Evolutionary conservation across 2,329 filamentous ascomycete species (phyloP).

Genomic region (Thielaviopsis populi): DNA sequence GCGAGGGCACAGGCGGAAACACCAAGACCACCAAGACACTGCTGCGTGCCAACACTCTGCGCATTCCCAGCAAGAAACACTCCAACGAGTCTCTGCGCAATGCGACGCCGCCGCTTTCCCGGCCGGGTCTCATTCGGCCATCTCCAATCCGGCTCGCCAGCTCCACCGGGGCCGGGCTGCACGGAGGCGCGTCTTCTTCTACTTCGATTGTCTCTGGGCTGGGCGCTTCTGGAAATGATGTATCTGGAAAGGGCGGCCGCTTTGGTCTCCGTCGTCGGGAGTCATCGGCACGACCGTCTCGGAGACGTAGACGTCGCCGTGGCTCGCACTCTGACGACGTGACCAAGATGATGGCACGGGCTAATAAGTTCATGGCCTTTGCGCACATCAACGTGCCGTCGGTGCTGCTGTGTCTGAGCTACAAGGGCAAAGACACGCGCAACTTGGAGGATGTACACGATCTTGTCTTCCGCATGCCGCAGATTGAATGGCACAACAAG

Average conservation of each 20-base stretch:
- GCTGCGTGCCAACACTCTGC: slow-evolving; percentile 30
- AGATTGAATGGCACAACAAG: slow-evolving; percentile 94
- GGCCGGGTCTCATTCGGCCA: slow-evolving; percentile 21
- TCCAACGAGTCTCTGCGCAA: slow-evolving; percentile 42
- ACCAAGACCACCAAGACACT: slow-evolving; percentile 21
- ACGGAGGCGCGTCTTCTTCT: slow-evolving; percentile 1
- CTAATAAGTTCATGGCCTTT: slow-evolving; percentile 94
- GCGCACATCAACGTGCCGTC: slow-evolving; percentile 90
- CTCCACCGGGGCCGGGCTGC: neutral
- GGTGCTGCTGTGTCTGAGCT: slow-evolving; percentile 87
- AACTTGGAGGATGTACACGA: slow-evolving; percentile 96
- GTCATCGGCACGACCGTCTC: slow-evolving; percentile 34
- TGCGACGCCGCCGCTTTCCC: slow-evolving; percentile 19
- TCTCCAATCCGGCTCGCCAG: neutral
- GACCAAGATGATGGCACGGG: slow-evolving; percentile 89
- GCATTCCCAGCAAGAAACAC: slow-evolving; percentile 32
- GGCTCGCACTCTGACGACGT: slow-evolving; percentile 64
- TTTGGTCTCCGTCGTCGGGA: slow-evolving; percentile 41
- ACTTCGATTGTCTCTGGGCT: neutral
- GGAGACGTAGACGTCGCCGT: slow-evolving; percentile 7
- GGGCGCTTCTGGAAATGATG: neutral
- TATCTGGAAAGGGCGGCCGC: slow-evolving; percentile 22
- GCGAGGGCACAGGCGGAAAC: slow-evolving; percentile 26
- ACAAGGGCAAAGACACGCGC: slow-evolving; percentile 89
- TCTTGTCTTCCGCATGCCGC: slow-evolving; percentile 89